phyloP scores from a whole-genome alignment of 371 early-diverging fungal species.

The Dinochytrium kinnereticum region DNA sequence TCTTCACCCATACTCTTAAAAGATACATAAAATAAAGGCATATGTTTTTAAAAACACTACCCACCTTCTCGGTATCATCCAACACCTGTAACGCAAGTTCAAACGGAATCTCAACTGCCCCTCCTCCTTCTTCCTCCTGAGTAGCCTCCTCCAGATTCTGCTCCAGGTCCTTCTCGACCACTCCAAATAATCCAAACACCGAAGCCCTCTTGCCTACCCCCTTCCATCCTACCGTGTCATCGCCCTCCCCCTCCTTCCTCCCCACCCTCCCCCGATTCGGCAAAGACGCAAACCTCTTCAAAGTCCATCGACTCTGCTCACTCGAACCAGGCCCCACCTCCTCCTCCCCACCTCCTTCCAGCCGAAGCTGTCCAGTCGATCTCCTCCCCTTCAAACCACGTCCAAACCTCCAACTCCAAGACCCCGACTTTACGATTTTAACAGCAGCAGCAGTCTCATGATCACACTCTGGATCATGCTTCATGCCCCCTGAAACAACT shows the following conservation, averaged over 20 bases:
- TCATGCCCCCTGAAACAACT: neutral
- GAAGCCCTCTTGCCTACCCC: neutral
- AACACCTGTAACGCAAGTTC: neutral
- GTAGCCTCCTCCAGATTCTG: neutral
- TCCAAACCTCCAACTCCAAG: too few species aligned
- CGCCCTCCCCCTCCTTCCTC: neutral
- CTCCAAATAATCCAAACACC: constrained; percentile 10
- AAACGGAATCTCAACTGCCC: neutral
- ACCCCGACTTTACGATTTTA: neutral
- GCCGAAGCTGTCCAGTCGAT: too few species aligned
- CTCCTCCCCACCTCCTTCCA: too few species aligned
- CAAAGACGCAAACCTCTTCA: too few species aligned
- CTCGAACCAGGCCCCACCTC: too few species aligned
- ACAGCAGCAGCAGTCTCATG: neutral
- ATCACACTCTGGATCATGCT: neutral
- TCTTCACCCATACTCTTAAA: too few species aligned
- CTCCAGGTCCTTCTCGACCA: neutral
- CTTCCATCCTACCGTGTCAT: neutral
- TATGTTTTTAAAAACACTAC: neutral
- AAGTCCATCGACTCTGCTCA: too few species aligned
- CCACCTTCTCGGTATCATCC: neutral
- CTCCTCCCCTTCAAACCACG: too few species aligned
- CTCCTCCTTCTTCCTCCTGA: neutral
- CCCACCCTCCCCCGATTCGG: too few species aligned
- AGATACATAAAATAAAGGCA: too few species aligned